A percentile compares a stretch with the other conserved stretches of the same genome.
Conservation (phyloP, 768 basidiomycete species). For the Stropharia rugosoannulata region DNA sequence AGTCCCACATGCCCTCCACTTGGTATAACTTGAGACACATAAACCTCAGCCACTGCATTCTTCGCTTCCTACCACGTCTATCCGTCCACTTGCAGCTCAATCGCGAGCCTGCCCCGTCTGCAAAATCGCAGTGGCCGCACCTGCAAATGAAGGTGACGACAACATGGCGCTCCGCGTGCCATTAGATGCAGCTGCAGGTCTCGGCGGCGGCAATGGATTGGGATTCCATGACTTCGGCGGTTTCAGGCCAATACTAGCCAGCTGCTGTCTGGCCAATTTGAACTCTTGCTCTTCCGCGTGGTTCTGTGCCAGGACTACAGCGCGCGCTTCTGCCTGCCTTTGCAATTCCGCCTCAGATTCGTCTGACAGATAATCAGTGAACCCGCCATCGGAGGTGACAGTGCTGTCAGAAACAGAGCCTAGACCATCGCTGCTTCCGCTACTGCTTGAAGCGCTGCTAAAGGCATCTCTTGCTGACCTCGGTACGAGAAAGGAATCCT, state of each 20-base stretch:
- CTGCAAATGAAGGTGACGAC: constrained; percentile 15
- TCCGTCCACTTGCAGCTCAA: not conserved
- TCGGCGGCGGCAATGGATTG: constrained; percentile 35
- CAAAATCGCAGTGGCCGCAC: constrained; percentile 17
- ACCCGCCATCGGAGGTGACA: constrained; percentile 82
- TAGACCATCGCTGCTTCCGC: constrained; percentile 62
- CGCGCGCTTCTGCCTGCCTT: constrained; percentile 79
- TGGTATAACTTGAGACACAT: constrained; percentile 5
- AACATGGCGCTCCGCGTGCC: not conserved
- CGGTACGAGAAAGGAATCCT: constrained; percentile 25
- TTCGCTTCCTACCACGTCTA: not conserved
- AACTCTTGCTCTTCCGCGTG: constrained; percentile 82
- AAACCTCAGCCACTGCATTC: constrained; percentile 1
- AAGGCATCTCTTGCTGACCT: constrained; percentile 32
- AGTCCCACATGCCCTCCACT: not conserved
- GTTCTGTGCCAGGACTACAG: constrained; percentile 75
- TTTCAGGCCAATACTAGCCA: constrained; percentile 69
- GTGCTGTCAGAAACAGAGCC: constrained; percentile 73
- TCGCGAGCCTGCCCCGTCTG: constrained; percentile 16
- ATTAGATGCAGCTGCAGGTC: constrained; percentile 18
- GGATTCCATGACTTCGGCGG: constrained; percentile 79
- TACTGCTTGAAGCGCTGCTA: constrained; percentile 57
- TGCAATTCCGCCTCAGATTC: constrained; percentile 91
- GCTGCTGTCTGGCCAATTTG: constrained; percentile 75
- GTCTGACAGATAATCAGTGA: constrained; percentile 90